Evolutionary conservation across 2,329 filamentous ascomycete species (phyloP), one percentile per base, ranked within the genome.

Genomic region (Pseudogymnoascus sp.): DNA sequence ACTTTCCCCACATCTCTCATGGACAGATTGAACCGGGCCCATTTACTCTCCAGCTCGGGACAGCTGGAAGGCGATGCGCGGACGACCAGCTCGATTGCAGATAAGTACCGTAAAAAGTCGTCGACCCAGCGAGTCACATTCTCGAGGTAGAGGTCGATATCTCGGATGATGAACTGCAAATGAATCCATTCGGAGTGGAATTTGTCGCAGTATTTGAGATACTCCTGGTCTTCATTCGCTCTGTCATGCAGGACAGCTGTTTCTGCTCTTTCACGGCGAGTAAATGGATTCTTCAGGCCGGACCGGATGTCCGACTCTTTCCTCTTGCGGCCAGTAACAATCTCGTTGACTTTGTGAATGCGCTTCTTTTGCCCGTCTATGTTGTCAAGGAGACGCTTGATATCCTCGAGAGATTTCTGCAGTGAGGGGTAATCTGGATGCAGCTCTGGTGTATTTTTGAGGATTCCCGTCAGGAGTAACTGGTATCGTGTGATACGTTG

Each of bases 341-440:
- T 93, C 76, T 96, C 90, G 3, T 92, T 92, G 23, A 98, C 90
- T 57, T 96, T 85, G 75, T 97, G 92, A 65, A 93, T 92, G 62
- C 96, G 93, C 78, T 93, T 96, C 79, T 97, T 98, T 63, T 92
- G 88, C 74, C 96, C 92, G 77, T 99, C 96, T 75, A 98, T 98
- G 66, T 93, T 90, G 62, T 90, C 84, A 21, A 90, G 85, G 8
- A 93, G 89, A 16, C 60, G 60, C 16, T 41, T 61, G 36, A 61
- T 61, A 39, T 82, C 83, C 68, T 89, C 85, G 11, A 88, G 73
- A 36, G 84, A 82, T 4, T 75, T 73, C 61, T 80, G 67, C 36
- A 99, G 82, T 7, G 84, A 79, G 25, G 81, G 79, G 66, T 88
- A 85, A 75, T 99, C 95, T 0, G 93, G 93, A 73, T 99, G 95